Conservation (phyloP, 2,329 filamentous ascomycete species). For the Pseudogymnoascus sp. region DNA sequence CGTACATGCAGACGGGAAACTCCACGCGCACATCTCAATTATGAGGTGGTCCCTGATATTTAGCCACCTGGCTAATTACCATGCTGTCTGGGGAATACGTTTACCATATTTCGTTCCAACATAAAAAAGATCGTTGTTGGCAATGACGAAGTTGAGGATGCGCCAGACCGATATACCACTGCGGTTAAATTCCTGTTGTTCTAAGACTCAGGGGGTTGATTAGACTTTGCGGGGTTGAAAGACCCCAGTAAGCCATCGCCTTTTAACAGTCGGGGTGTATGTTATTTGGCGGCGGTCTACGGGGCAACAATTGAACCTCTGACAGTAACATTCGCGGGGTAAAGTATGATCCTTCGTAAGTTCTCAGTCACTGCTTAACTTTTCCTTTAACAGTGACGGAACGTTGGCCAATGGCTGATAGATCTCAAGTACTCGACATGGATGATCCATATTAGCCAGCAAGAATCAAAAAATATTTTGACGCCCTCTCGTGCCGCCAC, state of each 20-base stretch:
- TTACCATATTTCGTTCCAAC: too few species aligned
- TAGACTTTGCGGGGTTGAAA: slow-evolving; percentile 5
- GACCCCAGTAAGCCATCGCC: neutral
- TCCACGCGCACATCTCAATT: neutral
- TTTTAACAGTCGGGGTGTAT: neutral
- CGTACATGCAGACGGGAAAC: neutral
- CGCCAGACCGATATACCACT: neutral
- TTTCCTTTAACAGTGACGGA: neutral
- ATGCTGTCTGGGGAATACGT: neutral
- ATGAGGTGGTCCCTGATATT: neutral
- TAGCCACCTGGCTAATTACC: neutral
- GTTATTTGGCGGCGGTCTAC: neutral
- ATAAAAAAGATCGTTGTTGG: neutral
- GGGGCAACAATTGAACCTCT: neutral
- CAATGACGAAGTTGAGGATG: neutral
- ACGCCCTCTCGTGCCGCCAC: neutral
- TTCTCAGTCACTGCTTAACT: neutral
- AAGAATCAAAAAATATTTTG: neutral
- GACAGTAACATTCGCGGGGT: neutral
- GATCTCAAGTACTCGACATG: neutral
- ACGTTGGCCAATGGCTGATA: neutral
- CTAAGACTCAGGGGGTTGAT: neutral
- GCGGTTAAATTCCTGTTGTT: neutral
- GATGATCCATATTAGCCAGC: neutral
- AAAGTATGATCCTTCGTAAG: neutral